These are phyloP conservation scores for Fusarium multiceps DNA, from an alignment of 2,329 filamentous ascomycete genomes.

Conservation along the genomic window DNA sequence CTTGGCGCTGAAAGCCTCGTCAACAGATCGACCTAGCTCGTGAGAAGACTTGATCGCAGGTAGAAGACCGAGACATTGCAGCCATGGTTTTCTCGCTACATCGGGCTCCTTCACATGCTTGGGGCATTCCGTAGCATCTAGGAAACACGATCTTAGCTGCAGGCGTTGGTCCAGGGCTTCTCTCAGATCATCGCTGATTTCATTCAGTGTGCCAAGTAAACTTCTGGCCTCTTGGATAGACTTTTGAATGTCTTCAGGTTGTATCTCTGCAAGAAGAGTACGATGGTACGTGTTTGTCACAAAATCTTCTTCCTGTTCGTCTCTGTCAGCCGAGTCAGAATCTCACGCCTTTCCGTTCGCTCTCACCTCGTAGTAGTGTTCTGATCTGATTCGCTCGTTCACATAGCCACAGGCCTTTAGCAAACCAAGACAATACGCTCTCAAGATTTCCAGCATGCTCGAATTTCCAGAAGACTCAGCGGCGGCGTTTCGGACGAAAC, in stretches of 20 bases:
- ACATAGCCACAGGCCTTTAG: slow-evolving; percentile 86
- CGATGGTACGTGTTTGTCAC: slow-evolving; percentile 91
- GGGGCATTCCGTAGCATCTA: slow-evolving; percentile 64
- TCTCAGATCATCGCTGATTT: slow-evolving; percentile 55
- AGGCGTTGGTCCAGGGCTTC: slow-evolving; percentile 74
- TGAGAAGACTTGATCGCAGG: slow-evolving; percentile 69
- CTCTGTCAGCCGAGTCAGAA: slow-evolving; percentile 1
- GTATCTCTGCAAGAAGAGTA: slow-evolving; percentile 74
- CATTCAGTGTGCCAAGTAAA: slow-evolving; percentile 58
- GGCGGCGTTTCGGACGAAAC: slow-evolving; percentile 63
- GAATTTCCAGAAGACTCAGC: slow-evolving; percentile 48
- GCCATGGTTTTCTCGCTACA: slow-evolving; percentile 63
- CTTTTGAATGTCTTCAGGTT: slow-evolving; percentile 65
- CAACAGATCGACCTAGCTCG: slow-evolving; percentile 70
- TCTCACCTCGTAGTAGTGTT: slow-evolving; percentile 88
- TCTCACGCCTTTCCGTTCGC: not conserved
- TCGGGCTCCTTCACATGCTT: slow-evolving; percentile 59
- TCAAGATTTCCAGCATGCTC: slow-evolving; percentile 72
- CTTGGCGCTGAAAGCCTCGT: slow-evolving; percentile 88
- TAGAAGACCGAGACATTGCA: slow-evolving; percentile 62
- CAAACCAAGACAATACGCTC: slow-evolving; percentile 86
- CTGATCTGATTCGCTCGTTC: slow-evolving; percentile 79
- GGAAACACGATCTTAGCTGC: slow-evolving; percentile 71
- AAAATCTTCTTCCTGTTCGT: slow-evolving; percentile 88
- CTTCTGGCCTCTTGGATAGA: slow-evolving; percentile 66